Percentiles rank a stretch among this genome's conserved stretches.
These are phyloP conservation scores for Xenoacremonium recifei DNA, from an alignment of 2,329 filamentous ascomycete genomes.

Conservation along the genomic window DNA sequence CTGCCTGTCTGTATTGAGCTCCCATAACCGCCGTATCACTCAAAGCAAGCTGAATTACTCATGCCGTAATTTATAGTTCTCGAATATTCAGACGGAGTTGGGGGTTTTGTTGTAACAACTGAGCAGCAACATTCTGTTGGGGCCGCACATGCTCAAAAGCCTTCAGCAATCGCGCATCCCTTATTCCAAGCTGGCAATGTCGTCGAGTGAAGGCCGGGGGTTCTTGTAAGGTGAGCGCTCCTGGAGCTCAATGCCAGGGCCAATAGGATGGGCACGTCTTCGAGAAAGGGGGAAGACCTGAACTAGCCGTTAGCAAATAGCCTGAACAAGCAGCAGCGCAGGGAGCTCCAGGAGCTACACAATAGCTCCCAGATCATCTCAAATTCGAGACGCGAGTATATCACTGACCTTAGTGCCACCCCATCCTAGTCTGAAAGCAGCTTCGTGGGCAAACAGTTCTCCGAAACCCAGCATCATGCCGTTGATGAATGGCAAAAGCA, in stretches of 20 bases:
- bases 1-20: too few species aligned
- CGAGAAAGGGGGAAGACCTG: slow-evolving; percentile 60
- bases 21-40: too few species aligned
- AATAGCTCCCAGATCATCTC: not conserved
- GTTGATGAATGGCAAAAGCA: slow-evolving; percentile 94
- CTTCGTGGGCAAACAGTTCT: slow-evolving; percentile 94
- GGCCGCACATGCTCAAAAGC: too few species aligned
- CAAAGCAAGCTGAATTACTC: too few species aligned
- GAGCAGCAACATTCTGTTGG: too few species aligned
- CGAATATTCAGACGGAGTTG: too few species aligned
- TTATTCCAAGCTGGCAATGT: slow-evolving; percentile 68
- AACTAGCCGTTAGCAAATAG: slow-evolving; percentile 10
- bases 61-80: too few species aligned
- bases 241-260: slow-evolving; percentile 79
- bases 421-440: slow-evolving; percentile 91
- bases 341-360: too few species aligned
- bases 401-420: slow-evolving; percentile 79
- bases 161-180: too few species aligned
- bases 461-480: slow-evolving; percentile 98
- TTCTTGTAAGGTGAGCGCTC: slow-evolving; percentile 59
- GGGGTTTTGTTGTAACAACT: too few species aligned
- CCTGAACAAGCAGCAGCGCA: not conserved
- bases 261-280: slow-evolving; percentile 65
- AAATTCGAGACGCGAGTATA: not conserved
- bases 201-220: slow-evolving; percentile 57